Evolutionary conservation across 1,139 yeast species (phyloP), one percentile per base, ranked within the genome.

Genomic region (Kurtzmaniella quercitrusa): DNA sequence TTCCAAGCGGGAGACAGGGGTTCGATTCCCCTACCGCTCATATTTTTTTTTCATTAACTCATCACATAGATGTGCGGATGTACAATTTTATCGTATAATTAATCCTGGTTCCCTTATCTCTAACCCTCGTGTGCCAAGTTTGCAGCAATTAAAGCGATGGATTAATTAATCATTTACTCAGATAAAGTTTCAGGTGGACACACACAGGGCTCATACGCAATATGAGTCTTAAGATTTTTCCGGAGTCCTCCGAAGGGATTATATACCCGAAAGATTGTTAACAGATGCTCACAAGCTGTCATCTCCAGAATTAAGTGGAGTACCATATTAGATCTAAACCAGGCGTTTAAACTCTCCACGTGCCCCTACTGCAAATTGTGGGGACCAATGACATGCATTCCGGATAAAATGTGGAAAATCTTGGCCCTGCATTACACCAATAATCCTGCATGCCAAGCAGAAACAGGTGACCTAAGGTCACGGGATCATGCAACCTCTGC

Each of bases 1-100:
- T 80, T 80, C 86, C 86, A 80, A 80, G 85, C 85, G 77, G 80
- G 80, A 68, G 84, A 75, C 83, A 78, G 71, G 85, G 85, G 86
- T 80, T 80, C 86, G 84, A 80, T 79, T 80, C 85, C 82, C 86
- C 82, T 78, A 78, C 78, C 82, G 76, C 82, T 79, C 85, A 80
- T 54, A 53, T 52, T 60, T 66, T 67, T 63, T 57, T 39, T n/a
- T n/a, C n/a, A n/a, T n/a, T n/a, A n/a, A n/a, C n/a, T n/a, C n/a
- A n/a, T n/a, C n/a, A n/a, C n/a, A n/a, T n/a, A n/a, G n/a, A n/a
- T 22, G n/a, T n/a, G n/a, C n/a, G n/a, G n/a, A n/a, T n/a, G n/a
- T n/a, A n/a, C n/a, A n/a, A n/a, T n/a, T n/a, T n/a, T n/a, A n/a
- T n/a, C n/a, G 23, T 21, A 9, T 21, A 7, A 6, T 6, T 21